A percentile compares a stretch with the other conserved stretches of the same genome.
Evolutionary conservation across 2,329 filamentous ascomycete genomes (phyloP).

Genomic region (Elsinoe fawcettii): DNA sequence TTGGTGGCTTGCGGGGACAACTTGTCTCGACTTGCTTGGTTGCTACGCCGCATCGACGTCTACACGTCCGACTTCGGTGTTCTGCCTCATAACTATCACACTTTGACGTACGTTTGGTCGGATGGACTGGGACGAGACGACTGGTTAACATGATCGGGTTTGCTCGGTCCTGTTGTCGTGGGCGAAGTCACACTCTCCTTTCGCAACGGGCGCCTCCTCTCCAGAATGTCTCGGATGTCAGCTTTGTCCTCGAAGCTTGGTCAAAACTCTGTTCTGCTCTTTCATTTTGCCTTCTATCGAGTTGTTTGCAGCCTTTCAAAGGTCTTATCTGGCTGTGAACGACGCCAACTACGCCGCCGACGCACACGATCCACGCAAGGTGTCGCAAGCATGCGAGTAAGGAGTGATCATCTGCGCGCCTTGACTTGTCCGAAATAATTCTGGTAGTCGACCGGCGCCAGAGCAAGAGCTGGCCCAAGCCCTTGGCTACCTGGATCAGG

Average conservation of each 20-base stretch:
- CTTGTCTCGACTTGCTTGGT: background rate
- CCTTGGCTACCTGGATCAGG: background rate
- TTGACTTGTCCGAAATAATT: background rate
- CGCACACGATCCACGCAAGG: background rate
- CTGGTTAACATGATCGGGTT: background rate
- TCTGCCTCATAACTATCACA: no score
- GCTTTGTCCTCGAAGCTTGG: background rate
- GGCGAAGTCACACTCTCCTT: no score
- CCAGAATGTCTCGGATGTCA: background rate
- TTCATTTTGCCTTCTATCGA: background rate
- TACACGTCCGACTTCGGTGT: no score
- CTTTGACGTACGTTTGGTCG: no score
- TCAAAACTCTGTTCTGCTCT: background rate
- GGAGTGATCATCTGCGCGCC: background rate
- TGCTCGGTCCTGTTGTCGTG: background rate
- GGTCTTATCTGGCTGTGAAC: background rate
- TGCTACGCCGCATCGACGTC: no score
- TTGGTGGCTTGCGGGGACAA: background rate
- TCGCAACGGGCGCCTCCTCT: background rate
- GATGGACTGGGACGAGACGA: no score
- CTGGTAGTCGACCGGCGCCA: background rate
- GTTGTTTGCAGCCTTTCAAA: background rate
- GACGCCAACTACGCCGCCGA: background rate
- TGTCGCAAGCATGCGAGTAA: background rate
- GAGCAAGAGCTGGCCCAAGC: background rate